Conservation (phyloP, 352 stramenopile genomes). For the Globisporangium canariense region DNA sequence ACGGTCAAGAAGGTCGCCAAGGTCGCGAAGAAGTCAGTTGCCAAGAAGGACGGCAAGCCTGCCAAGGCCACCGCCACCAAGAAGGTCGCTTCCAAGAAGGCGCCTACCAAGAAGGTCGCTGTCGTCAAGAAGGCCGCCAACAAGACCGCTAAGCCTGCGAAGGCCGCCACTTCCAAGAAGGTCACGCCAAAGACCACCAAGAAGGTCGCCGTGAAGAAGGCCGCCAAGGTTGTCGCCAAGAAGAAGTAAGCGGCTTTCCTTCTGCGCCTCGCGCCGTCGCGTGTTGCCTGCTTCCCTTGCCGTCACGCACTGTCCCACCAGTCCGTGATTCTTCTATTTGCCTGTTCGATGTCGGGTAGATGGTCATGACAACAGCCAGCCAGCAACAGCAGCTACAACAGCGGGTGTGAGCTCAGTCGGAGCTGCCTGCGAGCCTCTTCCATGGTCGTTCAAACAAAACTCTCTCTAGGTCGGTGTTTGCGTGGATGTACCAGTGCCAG, state of each 20-base stretch:
- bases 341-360: background rate
- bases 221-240: slow-evolving; percentile 24
- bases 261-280: background rate
- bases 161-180: slow-evolving; percentile 38
- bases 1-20: slow-evolving; percentile 52
- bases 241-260: slow-evolving; percentile 46
- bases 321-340: slow-evolving; percentile 1
- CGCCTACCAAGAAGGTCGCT: slow-evolving; percentile 57
- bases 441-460: slow-evolving; percentile 11
- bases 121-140: slow-evolving; percentile 30
- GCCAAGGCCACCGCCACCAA: slow-evolving; percentile 38
- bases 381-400: background rate
- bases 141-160: slow-evolving; percentile 38
- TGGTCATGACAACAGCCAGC: background rate
- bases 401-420: background rate
- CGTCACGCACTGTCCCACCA: background rate
- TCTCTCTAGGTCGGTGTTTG: slow-evolving; percentile 36
- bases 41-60: slow-evolving; percentile 32
- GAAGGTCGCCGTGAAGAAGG: slow-evolving; percentile 29
- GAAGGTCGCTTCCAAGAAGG: slow-evolving; percentile 68
- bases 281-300: background rate
- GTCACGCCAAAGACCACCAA: slow-evolving; percentile 26
- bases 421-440: slow-evolving; percentile 9
- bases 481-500: slow-evolving; percentile 13
- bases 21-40: slow-evolving; percentile 44